phyloP scores from a whole-genome alignment of 148 eudicot species.

The Pouteria glomerata region DNA sequence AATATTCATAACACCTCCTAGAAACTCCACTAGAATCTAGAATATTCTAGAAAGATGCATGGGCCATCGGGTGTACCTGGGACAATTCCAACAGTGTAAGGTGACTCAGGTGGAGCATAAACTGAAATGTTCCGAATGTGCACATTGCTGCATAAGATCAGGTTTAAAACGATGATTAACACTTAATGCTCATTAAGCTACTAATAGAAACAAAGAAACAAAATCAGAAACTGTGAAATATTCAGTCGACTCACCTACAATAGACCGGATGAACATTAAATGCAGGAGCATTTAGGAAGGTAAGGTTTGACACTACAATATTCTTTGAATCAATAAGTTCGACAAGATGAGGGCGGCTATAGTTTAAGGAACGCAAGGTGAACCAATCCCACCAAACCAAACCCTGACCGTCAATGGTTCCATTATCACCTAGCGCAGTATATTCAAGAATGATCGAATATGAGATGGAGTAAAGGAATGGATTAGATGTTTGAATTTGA shows the following conservation, averaged over 20 bases:
- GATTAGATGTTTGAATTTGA: background rate
- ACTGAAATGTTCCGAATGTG: constrained; percentile 39
- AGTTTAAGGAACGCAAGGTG: constrained; percentile 23
- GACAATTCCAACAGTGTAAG: constrained; percentile 44
- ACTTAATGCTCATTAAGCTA: background rate
- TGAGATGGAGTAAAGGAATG: background rate
- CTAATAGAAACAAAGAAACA: background rate
- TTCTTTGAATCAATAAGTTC: constrained; percentile 33
- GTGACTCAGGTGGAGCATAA: constrained; percentile 38
- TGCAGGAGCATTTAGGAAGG: constrained; percentile 41
- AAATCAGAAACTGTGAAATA: background rate
- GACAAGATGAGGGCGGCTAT: constrained; percentile 52
- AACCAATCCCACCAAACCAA: constrained; percentile 48
- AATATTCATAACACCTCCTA: too few species aligned
- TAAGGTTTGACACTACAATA: constrained; percentile 45
- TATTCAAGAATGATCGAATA: background rate
- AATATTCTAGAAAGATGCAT: too few species aligned
- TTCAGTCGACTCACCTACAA: constrained; percentile 33
- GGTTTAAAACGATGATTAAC: background rate
- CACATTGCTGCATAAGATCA: constrained; percentile 33
- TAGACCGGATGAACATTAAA: constrained; percentile 45
- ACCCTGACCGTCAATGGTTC: constrained; percentile 54
- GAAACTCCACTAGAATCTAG: too few species aligned
- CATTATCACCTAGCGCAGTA: constrained; percentile 35
- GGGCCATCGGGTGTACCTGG: constrained; percentile 26